Conservation (phyloP, 768 basidiomycete species). For the Nidularia pulvinata region DNA sequence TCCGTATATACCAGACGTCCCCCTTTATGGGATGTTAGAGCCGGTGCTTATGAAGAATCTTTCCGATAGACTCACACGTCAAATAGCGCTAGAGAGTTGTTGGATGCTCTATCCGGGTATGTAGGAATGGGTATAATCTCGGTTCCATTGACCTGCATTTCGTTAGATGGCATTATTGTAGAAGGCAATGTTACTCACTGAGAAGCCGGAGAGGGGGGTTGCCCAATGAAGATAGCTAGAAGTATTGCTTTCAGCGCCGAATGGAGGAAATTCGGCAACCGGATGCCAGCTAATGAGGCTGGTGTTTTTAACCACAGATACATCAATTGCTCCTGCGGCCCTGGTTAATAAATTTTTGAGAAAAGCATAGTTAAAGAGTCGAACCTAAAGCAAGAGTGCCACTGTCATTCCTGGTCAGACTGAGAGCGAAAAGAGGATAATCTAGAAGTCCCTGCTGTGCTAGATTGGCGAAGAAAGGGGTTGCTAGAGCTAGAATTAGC, state of each 20-base stretch:
- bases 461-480: slow-evolving; percentile 65
- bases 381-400: slow-evolving; percentile 70
- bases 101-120: slow-evolving; percentile 54
- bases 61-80: slow-evolving; percentile 58
- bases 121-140: slow-evolving; percentile 56
- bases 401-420: slow-evolving; percentile 53
- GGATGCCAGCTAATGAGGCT: slow-evolving; percentile 71
- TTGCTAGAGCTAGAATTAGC: slow-evolving; percentile 34
- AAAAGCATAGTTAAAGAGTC: slow-evolving; percentile 5
- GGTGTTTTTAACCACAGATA: slow-evolving; percentile 59
- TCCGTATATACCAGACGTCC: slow-evolving; percentile 70
- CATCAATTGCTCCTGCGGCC: slow-evolving; percentile 69
- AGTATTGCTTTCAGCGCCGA: slow-evolving; percentile 50
- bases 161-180: not conserved
- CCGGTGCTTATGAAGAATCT: not conserved
- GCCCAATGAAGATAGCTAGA: slow-evolving; percentile 82
- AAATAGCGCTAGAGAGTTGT: slow-evolving; percentile 64
- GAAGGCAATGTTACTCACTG: slow-evolving; percentile 32
- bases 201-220: slow-evolving; percentile 54
- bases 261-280: slow-evolving; percentile 73
- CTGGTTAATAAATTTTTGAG: not conserved
- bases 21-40: slow-evolving; percentile 35
- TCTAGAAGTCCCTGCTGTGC: slow-evolving; percentile 63
- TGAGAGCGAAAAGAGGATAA: slow-evolving; percentile 79
- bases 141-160: slow-evolving; percentile 53